These are phyloP conservation scores for Tulasnella sp. DNA, from an alignment of 768 basidiomycete species.

Conservation along the genomic window DNA sequence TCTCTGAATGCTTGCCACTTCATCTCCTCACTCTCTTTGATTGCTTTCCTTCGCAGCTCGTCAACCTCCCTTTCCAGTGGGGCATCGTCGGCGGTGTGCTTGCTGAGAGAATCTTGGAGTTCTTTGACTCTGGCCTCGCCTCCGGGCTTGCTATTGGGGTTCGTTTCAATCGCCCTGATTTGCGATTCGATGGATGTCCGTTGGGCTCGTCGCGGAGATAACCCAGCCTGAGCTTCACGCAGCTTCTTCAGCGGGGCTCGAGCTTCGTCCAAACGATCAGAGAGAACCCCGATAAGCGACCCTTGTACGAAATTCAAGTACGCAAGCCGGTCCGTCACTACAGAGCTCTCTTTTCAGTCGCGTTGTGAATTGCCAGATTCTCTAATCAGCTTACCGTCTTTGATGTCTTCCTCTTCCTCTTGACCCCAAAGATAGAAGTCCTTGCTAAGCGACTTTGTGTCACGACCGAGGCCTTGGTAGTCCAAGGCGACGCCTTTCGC, in stretches of 20 bases:
- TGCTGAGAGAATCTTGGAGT: slow-evolving; percentile 55
- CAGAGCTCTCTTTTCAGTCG: neutral
- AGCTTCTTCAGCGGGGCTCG: slow-evolving; percentile 58
- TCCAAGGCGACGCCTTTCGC: slow-evolving; percentile 71
- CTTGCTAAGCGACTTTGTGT: slow-evolving; percentile 64
- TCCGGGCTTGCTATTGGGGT: neutral
- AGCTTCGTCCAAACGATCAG: slow-evolving; percentile 49
- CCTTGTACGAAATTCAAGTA: slow-evolving; percentile 72
- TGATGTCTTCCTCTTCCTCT: slow-evolving; percentile 54
- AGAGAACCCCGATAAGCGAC: slow-evolving; percentile 48
- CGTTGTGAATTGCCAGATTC: neutral
- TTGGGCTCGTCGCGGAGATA: slow-evolving; percentile 50
- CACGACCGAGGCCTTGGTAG: slow-evolving; percentile 52
- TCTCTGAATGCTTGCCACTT: slow-evolving; percentile 80
- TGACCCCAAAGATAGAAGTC: slow-evolving; percentile 83
- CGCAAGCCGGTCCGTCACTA: slow-evolving; percentile 71
- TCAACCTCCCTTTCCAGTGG: slow-evolving; percentile 58
- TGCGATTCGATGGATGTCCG: slow-evolving; percentile 44
- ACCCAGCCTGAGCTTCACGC: slow-evolving; percentile 52
- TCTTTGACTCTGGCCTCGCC: slow-evolving; percentile 41
- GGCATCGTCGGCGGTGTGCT: slow-evolving; percentile 52
- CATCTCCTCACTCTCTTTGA: slow-evolving; percentile 58
- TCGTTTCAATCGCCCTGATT: slow-evolving; percentile 1
- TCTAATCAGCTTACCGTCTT: slow-evolving; percentile 26
- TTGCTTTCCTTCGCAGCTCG: slow-evolving; percentile 60